These are phyloP conservation scores for Cytospora schulzeri DNA, from an alignment of 2,329 filamentous ascomycete genomes.

Conservation along the genomic window DNA sequence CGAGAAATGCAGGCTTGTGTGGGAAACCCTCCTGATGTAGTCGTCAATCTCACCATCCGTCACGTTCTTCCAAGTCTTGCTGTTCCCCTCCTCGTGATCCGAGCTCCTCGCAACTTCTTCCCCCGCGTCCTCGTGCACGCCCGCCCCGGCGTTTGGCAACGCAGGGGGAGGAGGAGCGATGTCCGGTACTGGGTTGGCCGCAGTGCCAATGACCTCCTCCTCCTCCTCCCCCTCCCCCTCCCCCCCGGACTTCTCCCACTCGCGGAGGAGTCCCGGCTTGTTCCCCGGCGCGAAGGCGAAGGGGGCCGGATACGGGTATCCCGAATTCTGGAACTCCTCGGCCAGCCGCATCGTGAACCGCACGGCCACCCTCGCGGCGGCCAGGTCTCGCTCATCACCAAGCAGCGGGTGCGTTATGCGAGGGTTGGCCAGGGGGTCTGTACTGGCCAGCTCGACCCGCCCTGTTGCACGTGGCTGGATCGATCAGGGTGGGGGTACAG, in stretches of 20 bases:
- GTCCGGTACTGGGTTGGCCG: too few relatives aligned
- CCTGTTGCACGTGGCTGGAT: constrained; percentile 38
- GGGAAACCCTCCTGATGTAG: constrained; percentile 30
- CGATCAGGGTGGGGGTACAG: constrained; percentile 35
- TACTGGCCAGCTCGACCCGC: constrained; percentile 38
- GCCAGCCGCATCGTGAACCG: constrained; percentile 38
- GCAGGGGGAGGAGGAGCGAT: too few relatives aligned
- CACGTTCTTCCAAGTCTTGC: constrained; percentile 32
- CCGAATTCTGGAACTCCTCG: constrained; percentile 34
- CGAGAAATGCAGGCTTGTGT: constrained; percentile 40
- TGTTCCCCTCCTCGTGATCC: too few relatives aligned
- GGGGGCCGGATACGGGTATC: constrained; percentile 33
- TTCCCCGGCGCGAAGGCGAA: constrained; percentile 35
- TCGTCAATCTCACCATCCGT: constrained; percentile 37
- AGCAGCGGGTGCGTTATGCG: constrained; percentile 38
- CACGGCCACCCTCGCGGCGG: constrained; percentile 31
- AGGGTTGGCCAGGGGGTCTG: constrained; percentile 39
- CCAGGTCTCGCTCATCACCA: constrained; percentile 35
- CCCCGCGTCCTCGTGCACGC: too few relatives aligned
- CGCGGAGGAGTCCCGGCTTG: constrained; percentile 16
- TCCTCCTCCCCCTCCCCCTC: too few relatives aligned
- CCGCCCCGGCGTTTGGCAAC: too few relatives aligned
- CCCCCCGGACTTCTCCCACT: constrained; percentile 8
- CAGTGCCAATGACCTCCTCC: background rate
- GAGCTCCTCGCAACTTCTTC: background rate